phyloP scores from a whole-genome alignment of 495 filamentous ascomycete genomes.

The Chaetomium fimeti region DNA sequence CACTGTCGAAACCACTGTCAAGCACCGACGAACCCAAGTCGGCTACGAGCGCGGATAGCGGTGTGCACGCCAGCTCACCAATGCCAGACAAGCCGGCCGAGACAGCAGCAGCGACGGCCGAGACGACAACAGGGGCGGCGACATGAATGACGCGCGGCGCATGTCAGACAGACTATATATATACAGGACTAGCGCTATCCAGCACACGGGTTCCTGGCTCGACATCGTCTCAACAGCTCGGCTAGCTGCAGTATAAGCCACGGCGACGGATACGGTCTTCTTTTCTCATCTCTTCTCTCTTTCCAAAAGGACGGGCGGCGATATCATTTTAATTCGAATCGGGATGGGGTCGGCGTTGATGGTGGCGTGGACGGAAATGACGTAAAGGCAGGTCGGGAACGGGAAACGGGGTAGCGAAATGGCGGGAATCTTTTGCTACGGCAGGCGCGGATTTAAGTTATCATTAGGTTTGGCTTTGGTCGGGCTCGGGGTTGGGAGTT shows the following conservation, averaged over 20 bases:
- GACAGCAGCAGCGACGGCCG: background rate
- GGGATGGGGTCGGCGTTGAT: conserved; percentile 4
- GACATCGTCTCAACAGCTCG: background rate
- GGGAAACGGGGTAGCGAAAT: no score
- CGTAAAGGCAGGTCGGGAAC: background rate
- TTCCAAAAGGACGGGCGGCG: conserved; percentile 2
- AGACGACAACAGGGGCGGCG: background rate
- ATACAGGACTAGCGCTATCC: background rate
- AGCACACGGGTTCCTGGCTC: background rate
- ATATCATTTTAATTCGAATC: conserved; percentile 1
- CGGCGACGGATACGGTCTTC: background rate
- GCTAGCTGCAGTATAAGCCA: background rate
- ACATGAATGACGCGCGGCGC: conserved; percentile 2
- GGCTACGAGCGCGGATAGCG: conserved; percentile 35
- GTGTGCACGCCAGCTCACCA: conserved; percentile 24
- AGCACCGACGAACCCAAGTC: conserved; percentile 43
- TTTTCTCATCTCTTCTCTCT: conserved; percentile 6
- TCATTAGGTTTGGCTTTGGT: conserved; percentile 1
- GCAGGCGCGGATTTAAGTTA: background rate
- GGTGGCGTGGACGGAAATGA: background rate
- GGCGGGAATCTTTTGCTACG: background rate
- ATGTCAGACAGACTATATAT: conserved; percentile 30
- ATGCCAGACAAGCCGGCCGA: conserved; percentile 32
- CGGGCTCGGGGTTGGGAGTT: background rate
- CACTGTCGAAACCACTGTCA: conserved; percentile 37